A percentile compares a stretch with the other conserved stretches of the same genome.
Evolutionary conservation across 2,329 filamentous ascomycete species (phyloP).

Genomic region (Graphilbum sp.): DNA sequence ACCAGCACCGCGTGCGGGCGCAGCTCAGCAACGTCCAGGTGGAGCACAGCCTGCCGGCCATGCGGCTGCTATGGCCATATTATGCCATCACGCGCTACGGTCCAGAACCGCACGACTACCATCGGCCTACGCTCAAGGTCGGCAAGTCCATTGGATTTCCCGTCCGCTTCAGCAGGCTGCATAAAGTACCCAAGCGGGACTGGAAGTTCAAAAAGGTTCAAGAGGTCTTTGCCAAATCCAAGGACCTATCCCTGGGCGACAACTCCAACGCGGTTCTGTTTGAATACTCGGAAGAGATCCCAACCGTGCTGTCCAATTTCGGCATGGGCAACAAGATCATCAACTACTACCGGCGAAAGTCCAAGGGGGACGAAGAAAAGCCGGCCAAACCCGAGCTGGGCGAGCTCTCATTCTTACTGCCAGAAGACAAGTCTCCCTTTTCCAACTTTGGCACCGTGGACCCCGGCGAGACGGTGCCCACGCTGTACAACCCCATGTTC

Average conservation of each 20-base stretch:
- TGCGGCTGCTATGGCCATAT: conserved; percentile 88
- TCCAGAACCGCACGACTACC: conserved; percentile 59
- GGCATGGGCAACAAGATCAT: conserved; percentile 94
- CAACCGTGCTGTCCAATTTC: conserved; percentile 83
- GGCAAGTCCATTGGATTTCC: conserved; percentile 48
- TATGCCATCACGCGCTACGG: conserved; percentile 73
- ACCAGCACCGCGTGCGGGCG: conserved; percentile 87
- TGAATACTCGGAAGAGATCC: conserved; percentile 91
- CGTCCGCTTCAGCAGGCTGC: conserved; percentile 54
- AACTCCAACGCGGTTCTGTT: conserved; percentile 78
- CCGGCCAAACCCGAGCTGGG: conserved; percentile 73
- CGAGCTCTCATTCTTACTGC: conserved; percentile 73
- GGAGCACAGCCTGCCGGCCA: conserved; percentile 83
- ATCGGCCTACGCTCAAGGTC: conserved; percentile 64
- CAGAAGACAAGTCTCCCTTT: conserved; percentile 92
- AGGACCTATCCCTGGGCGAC: conserved; percentile 72
- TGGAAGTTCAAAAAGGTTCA: conserved; percentile 65
- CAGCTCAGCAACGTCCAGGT: conserved; percentile 84
- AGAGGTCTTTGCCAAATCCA: conserved; percentile 63
- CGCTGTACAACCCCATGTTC: conserved; percentile 90
- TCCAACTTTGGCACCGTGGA: conserved; percentile 89
- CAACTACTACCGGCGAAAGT: conserved; percentile 88
- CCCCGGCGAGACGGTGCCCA: conserved; percentile 75
- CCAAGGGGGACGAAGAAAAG: conserved; percentile 56
- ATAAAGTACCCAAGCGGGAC: conserved; percentile 60